These are phyloP conservation scores for Cochlearia excelsa DNA, from an alignment of 345 rosid genomes.

Conservation along the genomic window DNA sequence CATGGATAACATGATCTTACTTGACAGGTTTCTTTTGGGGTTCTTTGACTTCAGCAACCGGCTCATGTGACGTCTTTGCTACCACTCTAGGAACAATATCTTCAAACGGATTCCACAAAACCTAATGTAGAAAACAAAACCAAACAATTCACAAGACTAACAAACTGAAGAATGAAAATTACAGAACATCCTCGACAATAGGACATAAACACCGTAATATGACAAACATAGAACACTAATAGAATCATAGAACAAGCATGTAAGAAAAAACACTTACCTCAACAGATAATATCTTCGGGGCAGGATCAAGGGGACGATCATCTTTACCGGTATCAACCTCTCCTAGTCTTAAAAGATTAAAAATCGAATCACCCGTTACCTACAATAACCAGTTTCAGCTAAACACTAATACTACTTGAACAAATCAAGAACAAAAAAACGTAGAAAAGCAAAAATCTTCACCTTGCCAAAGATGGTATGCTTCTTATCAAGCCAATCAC, in stretches of 20 bases:
- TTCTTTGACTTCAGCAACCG: constrained; percentile 54
- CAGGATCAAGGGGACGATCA: constrained; percentile 82
- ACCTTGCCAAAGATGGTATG: constrained; percentile 95
- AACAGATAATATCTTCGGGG: constrained; percentile 63
- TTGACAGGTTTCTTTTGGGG: constrained; percentile 66
- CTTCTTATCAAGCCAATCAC: constrained; percentile 83
- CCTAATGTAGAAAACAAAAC: constrained; percentile 39
- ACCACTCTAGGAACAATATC: constrained; percentile 74
- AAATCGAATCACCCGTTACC: constrained; percentile 90
- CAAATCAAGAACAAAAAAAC: constrained; percentile 3
- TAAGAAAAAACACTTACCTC: constrained; percentile 49
- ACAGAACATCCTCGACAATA: constrained; percentile 1
- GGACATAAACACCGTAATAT: not conserved
- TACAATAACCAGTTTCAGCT: constrained; percentile 26
- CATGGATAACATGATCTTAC: constrained; percentile 41
- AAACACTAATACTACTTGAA: constrained; percentile 10
- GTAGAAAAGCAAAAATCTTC: not conserved
- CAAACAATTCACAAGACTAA: constrained; percentile 14
- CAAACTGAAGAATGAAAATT: not conserved
- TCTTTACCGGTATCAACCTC: constrained; percentile 73
- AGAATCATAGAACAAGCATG: not conserved
- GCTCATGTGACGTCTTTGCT: constrained; percentile 37
- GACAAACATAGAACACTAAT: constrained; percentile 3
- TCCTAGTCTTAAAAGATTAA: constrained; percentile 66
- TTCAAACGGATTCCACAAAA: constrained; percentile 92